Conservation (phyloP, 208 protist species). For the Porcisia deanei region DNA sequence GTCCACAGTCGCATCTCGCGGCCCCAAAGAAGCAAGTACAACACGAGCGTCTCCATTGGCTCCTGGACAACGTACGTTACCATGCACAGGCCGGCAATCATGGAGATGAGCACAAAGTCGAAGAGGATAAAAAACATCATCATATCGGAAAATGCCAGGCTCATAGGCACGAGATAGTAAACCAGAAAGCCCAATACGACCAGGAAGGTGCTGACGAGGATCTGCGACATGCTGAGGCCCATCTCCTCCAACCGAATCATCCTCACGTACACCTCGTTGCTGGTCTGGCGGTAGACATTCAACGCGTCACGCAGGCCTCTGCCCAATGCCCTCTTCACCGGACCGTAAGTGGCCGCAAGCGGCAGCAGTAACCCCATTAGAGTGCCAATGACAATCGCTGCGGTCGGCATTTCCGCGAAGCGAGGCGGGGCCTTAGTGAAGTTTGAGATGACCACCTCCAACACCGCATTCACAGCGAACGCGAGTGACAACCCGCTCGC, state of each 20-base stretch:
- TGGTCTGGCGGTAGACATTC: slow-evolving; percentile 93
- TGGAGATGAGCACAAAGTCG: slow-evolving; percentile 87
- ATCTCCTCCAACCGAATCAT: slow-evolving; percentile 90
- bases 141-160: slow-evolving; percentile 91
- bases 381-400: slow-evolving; percentile 61
- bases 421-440: slow-evolving; percentile 55
- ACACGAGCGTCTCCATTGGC: slow-evolving; percentile 54
- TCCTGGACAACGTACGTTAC: slow-evolving; percentile 81
- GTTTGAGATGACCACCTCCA: slow-evolving; percentile 64
- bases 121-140: slow-evolving; percentile 93
- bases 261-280: slow-evolving; percentile 88
- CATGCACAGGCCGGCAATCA: slow-evolving; percentile 93
- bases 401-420: slow-evolving; percentile 21
- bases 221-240: slow-evolving; percentile 82
- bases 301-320: slow-evolving; percentile 91
- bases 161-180: slow-evolving; percentile 94
- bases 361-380: slow-evolving; percentile 83
- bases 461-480: slow-evolving; percentile 57
- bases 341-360: slow-evolving; percentile 77
- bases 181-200: slow-evolving; percentile 92
- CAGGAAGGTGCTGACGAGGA: slow-evolving; percentile 67
- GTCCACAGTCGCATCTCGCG: slow-evolving; percentile 57
- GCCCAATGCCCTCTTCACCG: slow-evolving; percentile 80
- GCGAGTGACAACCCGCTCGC: slow-evolving; percentile 69
- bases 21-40: slow-evolving; percentile 91